These are phyloP conservation scores for Diplotaxis tenuifolia DNA, from an alignment of 345 rosid genomes.

Conservation along the genomic window DNA sequence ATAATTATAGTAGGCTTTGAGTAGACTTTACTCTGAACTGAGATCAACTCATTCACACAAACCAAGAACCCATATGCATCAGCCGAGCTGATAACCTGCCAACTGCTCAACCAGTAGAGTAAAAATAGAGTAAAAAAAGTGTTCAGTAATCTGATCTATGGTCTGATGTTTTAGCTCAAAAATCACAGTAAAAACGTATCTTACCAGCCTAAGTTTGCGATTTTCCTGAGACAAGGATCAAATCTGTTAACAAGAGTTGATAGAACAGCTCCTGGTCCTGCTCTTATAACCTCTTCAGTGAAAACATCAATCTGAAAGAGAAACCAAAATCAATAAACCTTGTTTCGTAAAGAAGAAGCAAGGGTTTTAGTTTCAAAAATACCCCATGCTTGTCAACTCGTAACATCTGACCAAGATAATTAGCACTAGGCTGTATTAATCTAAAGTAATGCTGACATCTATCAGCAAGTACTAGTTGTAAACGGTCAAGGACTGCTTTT, in stretches of 20 bases:
- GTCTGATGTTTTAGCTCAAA: not conserved
- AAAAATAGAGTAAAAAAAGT: constrained; percentile 19
- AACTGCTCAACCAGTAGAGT: constrained; percentile 50
- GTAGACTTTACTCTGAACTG: constrained; percentile 75
- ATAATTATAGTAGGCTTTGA: constrained; percentile 75
- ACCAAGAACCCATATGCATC: constrained; percentile 72
- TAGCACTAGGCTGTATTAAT: constrained; percentile 84
- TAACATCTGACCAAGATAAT: constrained; percentile 79
- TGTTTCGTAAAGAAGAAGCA: not conserved
- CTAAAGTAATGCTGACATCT: constrained; percentile 77
- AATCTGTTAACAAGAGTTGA: constrained; percentile 79
- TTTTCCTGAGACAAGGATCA: constrained; percentile 84
- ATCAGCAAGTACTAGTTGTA: constrained; percentile 83
- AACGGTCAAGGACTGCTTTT: constrained; percentile 87
- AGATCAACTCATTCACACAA: constrained; percentile 70
- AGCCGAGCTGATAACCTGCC: constrained; percentile 96
- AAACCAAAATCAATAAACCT: not conserved
- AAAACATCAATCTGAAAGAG: constrained; percentile 71
- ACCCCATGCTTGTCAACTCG: constrained; percentile 84
- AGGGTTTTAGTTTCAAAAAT: constrained; percentile 15
- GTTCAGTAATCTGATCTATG: constrained; percentile 9
- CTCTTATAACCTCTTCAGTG: constrained; percentile 89
- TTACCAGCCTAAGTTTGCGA: constrained; percentile 90
- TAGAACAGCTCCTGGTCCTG: constrained; percentile 82
- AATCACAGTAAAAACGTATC: not conserved